Base-by-base conservation (phyloP, 345 rosid genomes). In the Raphanus sativus region DNA sequence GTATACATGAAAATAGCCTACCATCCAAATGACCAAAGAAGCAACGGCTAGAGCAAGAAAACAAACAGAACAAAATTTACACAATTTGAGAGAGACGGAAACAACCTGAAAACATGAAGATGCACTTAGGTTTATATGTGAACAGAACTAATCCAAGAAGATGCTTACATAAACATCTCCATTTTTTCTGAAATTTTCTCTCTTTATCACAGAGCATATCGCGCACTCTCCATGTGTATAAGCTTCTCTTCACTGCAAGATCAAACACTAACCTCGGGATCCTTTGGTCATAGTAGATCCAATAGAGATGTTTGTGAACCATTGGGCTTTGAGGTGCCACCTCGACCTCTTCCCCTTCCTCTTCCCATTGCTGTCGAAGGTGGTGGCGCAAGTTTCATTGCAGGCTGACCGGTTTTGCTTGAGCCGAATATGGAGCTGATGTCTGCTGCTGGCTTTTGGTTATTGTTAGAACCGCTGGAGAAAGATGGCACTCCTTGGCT, bases 321-420 rank as follows among this genome's bases (percentile, higher is more conserved):
- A 65, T 34, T 83, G 45, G 88, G 38, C 63, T 85, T 85, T 67
- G 89, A 75, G 54, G 74, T 70, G 58, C 75, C 71, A 3, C 88
- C 89, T 69, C 86, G 81, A 71, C 86, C 91, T 62, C 87, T 81
- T 11, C 95, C 93, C 79, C 96, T 83, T 62, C 98, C 98, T 81
- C 93, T 85, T 61, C 92, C 94, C 65, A 85, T 90, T 17, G 88
- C 89, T 71, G 82, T 67, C 50, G 81, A 85, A 16, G 99, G 99
- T 3, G 99, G 99, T 1, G 97, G 97, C 54, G 99, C 94, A 48
- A 95, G 94, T 83, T 83, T 91, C 30, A 86, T 85, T 40, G 98
- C 91, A 2, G 86, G 30, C 42, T 81, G 85, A 40, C 84, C 90
- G 4, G 84, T 85, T 81, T 82, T 90, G 84, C 82, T 85, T 45